phyloP scores from a whole-genome alignment of 2,329 filamentous ascomycete genomes.

The Talaromyces sp. region DNA sequence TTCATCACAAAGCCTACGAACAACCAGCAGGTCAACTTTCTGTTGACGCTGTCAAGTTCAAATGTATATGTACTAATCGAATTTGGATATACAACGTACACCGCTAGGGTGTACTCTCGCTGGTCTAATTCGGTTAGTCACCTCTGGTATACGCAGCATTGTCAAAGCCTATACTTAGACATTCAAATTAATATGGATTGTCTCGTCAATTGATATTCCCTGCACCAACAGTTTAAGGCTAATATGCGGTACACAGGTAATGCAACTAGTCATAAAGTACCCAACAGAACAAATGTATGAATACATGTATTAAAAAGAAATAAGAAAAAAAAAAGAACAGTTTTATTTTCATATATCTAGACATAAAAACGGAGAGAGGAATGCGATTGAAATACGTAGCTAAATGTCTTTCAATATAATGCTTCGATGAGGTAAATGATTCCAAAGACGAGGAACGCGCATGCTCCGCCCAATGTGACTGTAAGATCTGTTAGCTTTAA shows the following conservation, averaged over 20 bases:
- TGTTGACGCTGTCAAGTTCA: too few relatives aligned
- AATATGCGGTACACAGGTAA: neutral
- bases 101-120: too few relatives aligned
- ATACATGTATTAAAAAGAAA: neutral
- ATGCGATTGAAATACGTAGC: neutral
- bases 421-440: slow-evolving; percentile 70
- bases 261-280: neutral
- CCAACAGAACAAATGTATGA: neutral
- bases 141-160: too few relatives aligned
- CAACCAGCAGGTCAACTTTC: too few relatives aligned
- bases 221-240: neutral
- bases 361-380: neutral
- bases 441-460: slow-evolving; percentile 86
- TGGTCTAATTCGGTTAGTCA: too few relatives aligned
- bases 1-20: too few relatives aligned
- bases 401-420: slow-evolving; percentile 3
- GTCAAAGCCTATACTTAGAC: too few relatives aligned
- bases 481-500: neutral
- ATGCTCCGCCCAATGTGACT: slow-evolving; percentile 90
- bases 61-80: too few relatives aligned
- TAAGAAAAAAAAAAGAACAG: neutral
- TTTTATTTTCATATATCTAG: neutral
- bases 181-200: too few relatives aligned
- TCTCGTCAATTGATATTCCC: neutral
- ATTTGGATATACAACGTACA: too few relatives aligned